Conservation (phyloP, 164 flowering plant species). For the Umbellularia californica region DNA sequence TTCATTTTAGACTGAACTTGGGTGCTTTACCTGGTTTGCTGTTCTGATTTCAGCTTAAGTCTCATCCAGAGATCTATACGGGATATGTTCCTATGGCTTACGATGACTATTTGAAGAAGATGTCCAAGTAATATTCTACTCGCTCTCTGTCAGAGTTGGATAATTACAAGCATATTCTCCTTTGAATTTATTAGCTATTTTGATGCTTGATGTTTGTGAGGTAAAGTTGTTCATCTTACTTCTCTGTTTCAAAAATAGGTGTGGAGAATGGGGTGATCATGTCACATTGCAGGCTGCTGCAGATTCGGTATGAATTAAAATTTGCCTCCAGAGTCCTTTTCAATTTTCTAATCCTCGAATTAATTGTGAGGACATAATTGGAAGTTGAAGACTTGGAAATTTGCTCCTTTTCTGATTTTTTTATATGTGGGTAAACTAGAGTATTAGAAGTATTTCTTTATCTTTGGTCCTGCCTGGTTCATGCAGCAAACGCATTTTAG, state of each 20-base stretch:
- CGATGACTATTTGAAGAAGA: conserved; percentile 73
- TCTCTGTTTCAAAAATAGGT: conserved; percentile 34
- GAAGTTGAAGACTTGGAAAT: no score
- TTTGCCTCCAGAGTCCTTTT: neutral
- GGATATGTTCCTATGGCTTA: conserved; percentile 92
- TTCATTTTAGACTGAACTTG: neutral
- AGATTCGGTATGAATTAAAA: conserved; percentile 56
- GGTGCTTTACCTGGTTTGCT: neutral
- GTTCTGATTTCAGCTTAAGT: conserved; percentile 44
- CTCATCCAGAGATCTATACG: conserved; percentile 57
- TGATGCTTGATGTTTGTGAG: neutral
- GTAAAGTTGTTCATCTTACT: conserved; percentile 8
- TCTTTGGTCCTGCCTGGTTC: no score
- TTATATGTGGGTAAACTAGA: neutral
- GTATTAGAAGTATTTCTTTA: neutral
- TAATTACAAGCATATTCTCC: neutral
- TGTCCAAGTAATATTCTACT: conserved; percentile 51
- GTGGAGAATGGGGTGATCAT: conserved; percentile 98
- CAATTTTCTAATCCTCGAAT: neutral
- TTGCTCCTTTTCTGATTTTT: neutral
- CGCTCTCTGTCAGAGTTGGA: neutral
- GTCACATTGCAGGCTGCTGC: conserved; percentile 89
- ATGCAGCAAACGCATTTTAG: no score
- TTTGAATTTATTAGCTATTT: neutral
- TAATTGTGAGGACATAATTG: neutral